Conservation (phyloP, 2,329 filamentous ascomycete genomes). For the Xylariaceae sp. region DNA sequence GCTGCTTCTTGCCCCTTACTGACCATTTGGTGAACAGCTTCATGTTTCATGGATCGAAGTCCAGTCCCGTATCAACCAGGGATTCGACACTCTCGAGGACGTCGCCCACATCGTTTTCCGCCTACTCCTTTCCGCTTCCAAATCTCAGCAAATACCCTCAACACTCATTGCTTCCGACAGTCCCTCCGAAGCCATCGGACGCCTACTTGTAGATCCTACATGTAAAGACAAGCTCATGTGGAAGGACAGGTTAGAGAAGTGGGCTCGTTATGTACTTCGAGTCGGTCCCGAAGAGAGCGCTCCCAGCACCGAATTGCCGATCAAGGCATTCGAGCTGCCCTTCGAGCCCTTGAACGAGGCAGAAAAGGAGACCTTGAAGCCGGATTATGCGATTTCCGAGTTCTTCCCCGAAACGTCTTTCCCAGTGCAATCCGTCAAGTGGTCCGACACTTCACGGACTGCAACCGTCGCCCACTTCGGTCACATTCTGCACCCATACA, state of each 20-base stretch:
- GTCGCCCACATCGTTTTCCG: constrained; percentile 42
- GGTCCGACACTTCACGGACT: constrained; percentile 22
- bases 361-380: background rate
- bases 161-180: constrained; percentile 21
- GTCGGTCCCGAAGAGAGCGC: constrained; percentile 3
- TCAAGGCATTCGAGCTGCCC: constrained; percentile 19
- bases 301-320: background rate
- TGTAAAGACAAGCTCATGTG: constrained; percentile 34
- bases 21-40: constrained; percentile 22
- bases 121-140: constrained; percentile 37
- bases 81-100: constrained; percentile 33
- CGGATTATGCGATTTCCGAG: background rate
- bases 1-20: background rate
- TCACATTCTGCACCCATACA: constrained; percentile 38
- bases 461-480: constrained; percentile 46
- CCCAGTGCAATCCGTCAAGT: constrained; percentile 21
- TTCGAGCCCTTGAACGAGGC: constrained; percentile 15
- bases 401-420: constrained; percentile 3
- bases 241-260: constrained; percentile 33
- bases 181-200: constrained; percentile 20
- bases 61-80: constrained; percentile 11
- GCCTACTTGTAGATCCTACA: constrained; percentile 30
- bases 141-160: constrained; percentile 20
- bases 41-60: constrained; percentile 41
- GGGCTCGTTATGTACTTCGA: constrained; percentile 33